Percentiles rank a stretch among this genome's conserved stretches.
Evolutionary conservation across 176 grass and related monocot genomes (phyloP).

Genomic region (Pharus latifolius): DNA sequence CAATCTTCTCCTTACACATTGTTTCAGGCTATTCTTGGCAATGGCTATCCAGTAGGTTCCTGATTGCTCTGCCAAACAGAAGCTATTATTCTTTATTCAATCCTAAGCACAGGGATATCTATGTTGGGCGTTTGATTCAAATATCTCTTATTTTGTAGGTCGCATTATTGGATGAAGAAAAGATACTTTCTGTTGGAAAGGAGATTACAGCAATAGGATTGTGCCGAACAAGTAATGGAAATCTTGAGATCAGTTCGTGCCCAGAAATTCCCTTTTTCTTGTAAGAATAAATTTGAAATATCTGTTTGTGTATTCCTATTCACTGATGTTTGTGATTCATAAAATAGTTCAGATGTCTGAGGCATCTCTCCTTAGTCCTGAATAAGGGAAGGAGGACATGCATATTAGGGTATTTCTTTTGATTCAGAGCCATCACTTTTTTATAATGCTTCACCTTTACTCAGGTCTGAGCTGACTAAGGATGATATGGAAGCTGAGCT

Average conservation of each 20-base stretch:
- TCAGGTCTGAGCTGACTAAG: constrained; percentile 84
- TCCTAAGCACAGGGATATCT: neutral
- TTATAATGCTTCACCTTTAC: constrained; percentile 11
- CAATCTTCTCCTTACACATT: constrained; percentile 72
- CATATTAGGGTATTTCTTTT: neutral
- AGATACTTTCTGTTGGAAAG: constrained; percentile 90
- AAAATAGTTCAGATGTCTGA: constrained; percentile 2
- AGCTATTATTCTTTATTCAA: neutral
- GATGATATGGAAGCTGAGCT: constrained; percentile 70
- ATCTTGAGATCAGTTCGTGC: constrained; percentile 53
- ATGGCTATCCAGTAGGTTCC: constrained; percentile 76
- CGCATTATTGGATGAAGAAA: constrained; percentile 92
- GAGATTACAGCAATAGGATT: constrained; percentile 83
- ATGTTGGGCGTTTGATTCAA: neutral
- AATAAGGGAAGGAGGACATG: neutral
- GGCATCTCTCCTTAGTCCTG: neutral
- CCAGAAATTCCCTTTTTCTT: constrained; percentile 85
- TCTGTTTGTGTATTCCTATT: neutral
- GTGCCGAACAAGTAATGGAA: constrained; percentile 30
- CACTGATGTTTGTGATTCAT: neutral
- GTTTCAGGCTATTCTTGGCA: constrained; percentile 74
- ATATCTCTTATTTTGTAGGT: constrained; percentile 32
- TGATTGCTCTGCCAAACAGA: neutral
- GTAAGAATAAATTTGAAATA: constrained; percentile 41
- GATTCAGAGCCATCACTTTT: constrained; percentile 4